A percentile compares a stretch with the other conserved stretches of the same genome.
These are phyloP conservation scores for Phaffomyces opuntiae DNA, from an alignment of 805 yeast genomes.

Conservation along the genomic window DNA sequence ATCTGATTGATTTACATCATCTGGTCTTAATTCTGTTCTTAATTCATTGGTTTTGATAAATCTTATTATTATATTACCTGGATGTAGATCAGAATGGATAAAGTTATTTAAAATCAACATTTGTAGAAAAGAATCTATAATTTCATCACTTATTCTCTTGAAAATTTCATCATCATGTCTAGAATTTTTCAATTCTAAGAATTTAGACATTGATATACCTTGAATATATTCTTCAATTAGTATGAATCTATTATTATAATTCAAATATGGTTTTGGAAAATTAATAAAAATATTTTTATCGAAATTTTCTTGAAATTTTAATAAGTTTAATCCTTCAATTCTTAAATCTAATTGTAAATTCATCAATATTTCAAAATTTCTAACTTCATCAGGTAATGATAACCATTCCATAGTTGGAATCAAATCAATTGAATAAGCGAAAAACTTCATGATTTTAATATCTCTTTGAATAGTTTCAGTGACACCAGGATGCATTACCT, in stretches of 20 bases:
- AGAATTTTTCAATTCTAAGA: conserved; percentile 38
- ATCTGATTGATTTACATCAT: conserved; percentile 15
- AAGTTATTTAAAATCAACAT: conserved; percentile 92
- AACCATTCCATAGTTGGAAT: conserved; percentile 98
- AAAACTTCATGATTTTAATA: conserved; percentile 71
- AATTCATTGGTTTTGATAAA: conserved; percentile 44
- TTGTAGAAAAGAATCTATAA: conserved; percentile 84
- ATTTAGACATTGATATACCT: conserved; percentile 74
- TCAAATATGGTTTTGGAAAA: conserved; percentile 73
- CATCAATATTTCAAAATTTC: conserved; percentile 82
- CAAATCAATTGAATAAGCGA: conserved; percentile 61
- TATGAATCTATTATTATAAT: conserved; percentile 59
- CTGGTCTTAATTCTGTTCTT: conserved; percentile 23
- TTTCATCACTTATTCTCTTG: conserved; percentile 67
- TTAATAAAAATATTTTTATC: conserved; percentile 48
- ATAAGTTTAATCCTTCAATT: conserved; percentile 79
- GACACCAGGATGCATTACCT: conserved; percentile 88
- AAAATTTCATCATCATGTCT: conserved; percentile 44
- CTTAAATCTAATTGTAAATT: conserved; percentile 80
- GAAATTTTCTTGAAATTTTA: conserved; percentile 67
- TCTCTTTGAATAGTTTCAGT: conserved; percentile 70
- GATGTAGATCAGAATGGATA: conserved; percentile 94
- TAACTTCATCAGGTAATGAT: conserved; percentile 89
- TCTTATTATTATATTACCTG: conserved; percentile 85
- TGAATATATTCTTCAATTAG: conserved; percentile 79